Evolutionary conservation across 345 rosid species (phyloP), one percentile per base, ranked within the genome.

Genomic region (Xanthoceras sorbifolium): DNA sequence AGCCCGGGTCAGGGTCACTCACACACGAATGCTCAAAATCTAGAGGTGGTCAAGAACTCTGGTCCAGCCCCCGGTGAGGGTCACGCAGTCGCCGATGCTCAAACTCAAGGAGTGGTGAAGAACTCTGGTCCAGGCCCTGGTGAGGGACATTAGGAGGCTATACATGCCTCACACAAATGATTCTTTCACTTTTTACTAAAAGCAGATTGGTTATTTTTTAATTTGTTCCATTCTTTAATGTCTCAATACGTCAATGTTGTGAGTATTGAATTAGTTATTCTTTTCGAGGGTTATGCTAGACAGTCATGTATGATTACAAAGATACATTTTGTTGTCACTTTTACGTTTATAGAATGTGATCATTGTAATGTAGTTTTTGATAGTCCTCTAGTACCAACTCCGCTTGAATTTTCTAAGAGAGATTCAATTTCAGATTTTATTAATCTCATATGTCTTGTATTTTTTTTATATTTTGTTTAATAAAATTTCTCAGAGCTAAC

Each of bases 51-150:
- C n/a, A 55, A n/a, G 61, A 55, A 55, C 26, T 75, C 67, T 64
- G 86, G 87, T 57, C 84, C 84, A 9, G 79, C 81, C 73, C 75
- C 78, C 3, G 82, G 85, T 25, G n/a, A n/a, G n/a, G n/a, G n/a
- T n/a, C n/a, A n/a, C n/a, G n/a, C n/a, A n/a, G n/a, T n/a, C n/a
- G n/a, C n/a, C n/a, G n/a, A n/a, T 64, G 61, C 25, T 55, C 26
- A 55, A 5, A 22, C 1, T n/a, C 26, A 1, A 4, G 10, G 9
- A 20, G 61, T 55, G 61, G 61, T 55, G 8, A 55, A n/a, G 61
- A 55, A 55, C 26, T 75, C 67, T 64, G 86, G 87, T 57, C 84
- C 84, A 9, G 79, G 79, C 73, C 75, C 78, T 2, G 82, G 85
- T 25, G 79, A 70, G 38, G 87, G 85, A 38, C 88, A 83, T 74